Evolutionary conservation across 257 asterid genomes (phyloP).

Genomic region (Linaria vulgaris): DNA sequence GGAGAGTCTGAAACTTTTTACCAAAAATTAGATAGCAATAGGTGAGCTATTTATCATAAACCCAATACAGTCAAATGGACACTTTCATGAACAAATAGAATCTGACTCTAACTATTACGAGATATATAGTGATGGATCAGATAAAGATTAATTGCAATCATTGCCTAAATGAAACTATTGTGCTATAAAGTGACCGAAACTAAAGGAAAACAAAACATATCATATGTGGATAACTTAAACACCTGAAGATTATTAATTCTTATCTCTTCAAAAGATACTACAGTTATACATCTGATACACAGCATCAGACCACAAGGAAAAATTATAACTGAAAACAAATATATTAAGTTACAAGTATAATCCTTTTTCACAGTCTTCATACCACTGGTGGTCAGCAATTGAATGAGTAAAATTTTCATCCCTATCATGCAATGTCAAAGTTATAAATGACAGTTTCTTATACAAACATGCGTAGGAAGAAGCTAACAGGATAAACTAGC

Average conservation of each 20-base stretch:
- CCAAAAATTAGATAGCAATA: background rate
- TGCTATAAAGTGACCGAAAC: background rate
- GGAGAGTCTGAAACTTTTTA: background rate
- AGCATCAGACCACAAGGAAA: no score
- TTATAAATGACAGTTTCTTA: background rate
- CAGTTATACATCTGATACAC: background rate
- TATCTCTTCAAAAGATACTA: background rate
- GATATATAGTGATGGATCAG: no score
- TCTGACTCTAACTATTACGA: no score
- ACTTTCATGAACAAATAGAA: background rate
- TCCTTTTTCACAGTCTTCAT: no score
- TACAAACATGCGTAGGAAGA: background rate
- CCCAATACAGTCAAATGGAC: background rate
- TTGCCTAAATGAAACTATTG: background rate
- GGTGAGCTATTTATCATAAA: constrained; percentile 4
- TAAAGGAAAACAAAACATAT: background rate
- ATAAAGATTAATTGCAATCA: background rate
- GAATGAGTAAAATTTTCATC: no score
- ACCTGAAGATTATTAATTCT: no score
- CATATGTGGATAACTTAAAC: background rate
- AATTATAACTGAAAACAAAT: no score
- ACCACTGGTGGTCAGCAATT: no score
- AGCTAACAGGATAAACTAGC: constrained; percentile 12
- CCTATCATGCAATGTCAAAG: background rate
- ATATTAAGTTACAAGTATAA: background rate